These are phyloP conservation scores for Solanum rostratum DNA, from an alignment of 257 asterid genomes.

Conservation along the genomic window DNA sequence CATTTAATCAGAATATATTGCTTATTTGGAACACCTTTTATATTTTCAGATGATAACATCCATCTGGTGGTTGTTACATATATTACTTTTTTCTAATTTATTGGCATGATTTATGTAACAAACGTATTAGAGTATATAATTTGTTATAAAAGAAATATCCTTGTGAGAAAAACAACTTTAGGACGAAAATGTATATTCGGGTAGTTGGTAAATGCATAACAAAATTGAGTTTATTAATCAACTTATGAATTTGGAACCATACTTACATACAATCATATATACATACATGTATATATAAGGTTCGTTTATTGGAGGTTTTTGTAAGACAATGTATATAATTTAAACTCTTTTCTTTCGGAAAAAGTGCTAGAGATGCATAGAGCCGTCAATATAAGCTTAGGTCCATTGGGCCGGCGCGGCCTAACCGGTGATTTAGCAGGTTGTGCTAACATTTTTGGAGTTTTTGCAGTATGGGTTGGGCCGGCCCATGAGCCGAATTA, in stretches of 20 bases:
- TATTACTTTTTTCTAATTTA: background rate
- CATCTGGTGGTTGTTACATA: background rate
- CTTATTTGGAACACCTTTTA: conserved; percentile 4
- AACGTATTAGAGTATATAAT: background rate
- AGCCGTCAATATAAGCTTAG: too few relatives aligned
- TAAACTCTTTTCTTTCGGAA: background rate
- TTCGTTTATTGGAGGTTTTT: too few relatives aligned
- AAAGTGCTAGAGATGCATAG: background rate
- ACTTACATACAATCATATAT: background rate
- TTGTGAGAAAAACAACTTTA: background rate
- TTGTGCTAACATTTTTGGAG: too few relatives aligned
- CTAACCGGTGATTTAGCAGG: too few relatives aligned
- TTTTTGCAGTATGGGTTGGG: too few relatives aligned
- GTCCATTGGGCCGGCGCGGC: too few relatives aligned
- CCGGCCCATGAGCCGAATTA: too few relatives aligned
- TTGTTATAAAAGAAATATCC: background rate
- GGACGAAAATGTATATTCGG: background rate
- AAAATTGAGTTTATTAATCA: background rate
- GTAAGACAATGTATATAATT: too few relatives aligned
- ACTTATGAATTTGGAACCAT: background rate
- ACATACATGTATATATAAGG: background rate
- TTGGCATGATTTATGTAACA: background rate
- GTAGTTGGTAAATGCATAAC: background rate
- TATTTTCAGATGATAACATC: background rate
- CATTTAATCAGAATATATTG: conserved; percentile 3